phyloP scores from a whole-genome alignment of 2,329 filamentous ascomycete species.

The Aspergillus aculeatus region DNA sequence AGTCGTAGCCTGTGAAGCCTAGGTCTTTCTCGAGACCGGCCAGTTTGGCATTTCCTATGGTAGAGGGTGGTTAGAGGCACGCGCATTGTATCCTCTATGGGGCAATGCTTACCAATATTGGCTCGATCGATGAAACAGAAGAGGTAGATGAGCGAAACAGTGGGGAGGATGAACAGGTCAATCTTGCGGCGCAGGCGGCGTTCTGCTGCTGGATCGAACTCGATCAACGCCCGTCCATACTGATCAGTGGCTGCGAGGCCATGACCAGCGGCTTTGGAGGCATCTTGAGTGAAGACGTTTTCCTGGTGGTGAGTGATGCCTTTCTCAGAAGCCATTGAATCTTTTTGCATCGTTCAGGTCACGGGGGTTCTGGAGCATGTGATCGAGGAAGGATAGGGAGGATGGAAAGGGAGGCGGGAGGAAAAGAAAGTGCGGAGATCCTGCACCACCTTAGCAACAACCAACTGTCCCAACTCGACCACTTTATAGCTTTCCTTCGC shows the following conservation, averaged over 20 bases:
- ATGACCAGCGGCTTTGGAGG: neutral
- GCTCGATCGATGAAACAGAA: slow-evolving; percentile 76
- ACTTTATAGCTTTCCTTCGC: neutral
- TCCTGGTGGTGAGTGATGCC: neutral
- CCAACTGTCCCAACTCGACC: neutral
- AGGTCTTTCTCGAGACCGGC: slow-evolving; percentile 66
- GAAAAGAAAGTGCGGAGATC: too few species aligned
- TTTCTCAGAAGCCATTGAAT: neutral
- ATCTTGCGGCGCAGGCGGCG: slow-evolving; percentile 61
- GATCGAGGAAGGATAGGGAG: neutral
- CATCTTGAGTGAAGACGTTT: neutral
- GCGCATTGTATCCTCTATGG: neutral
- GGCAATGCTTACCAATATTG: slow-evolving; percentile 58
- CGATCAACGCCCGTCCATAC: slow-evolving; percentile 38
- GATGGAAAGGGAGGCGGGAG: too few species aligned
- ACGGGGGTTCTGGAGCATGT: neutral
- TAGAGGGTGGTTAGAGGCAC: neutral
- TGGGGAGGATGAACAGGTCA: slow-evolving; percentile 65
- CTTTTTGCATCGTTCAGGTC: neutral
- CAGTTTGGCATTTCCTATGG: slow-evolving; percentile 64
- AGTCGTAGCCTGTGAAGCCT: slow-evolving; percentile 60
- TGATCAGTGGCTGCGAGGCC: neutral
- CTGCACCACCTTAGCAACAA: neutral
- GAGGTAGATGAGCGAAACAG: slow-evolving; percentile 64
- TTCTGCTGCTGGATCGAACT: slow-evolving; percentile 60